A percentile compares a stretch with the other conserved stretches of the same genome.
Conservation (phyloP, 2,329 filamentous ascomycete species). For the Didymella keratinophila region DNA sequence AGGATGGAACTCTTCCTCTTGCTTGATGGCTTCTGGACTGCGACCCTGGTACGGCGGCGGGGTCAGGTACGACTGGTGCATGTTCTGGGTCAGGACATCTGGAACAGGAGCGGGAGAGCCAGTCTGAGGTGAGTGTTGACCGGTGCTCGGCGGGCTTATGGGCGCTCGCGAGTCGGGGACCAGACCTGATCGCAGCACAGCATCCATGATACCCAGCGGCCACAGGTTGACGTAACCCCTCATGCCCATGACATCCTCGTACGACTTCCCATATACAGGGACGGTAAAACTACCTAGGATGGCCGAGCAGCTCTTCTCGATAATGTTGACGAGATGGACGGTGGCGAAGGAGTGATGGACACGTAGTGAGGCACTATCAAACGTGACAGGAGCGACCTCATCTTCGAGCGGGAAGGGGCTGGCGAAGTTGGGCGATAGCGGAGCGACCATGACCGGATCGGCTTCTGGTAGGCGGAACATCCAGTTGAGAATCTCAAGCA, state of each 20-base stretch:
- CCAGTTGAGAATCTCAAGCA: constrained; percentile 44
- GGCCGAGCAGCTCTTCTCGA: constrained; percentile 37
- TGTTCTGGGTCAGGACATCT: constrained; percentile 13
- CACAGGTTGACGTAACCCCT: constrained; percentile 40
- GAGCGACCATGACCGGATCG: constrained; percentile 1
- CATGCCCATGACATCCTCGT: constrained; percentile 37
- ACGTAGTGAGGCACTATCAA: constrained; percentile 29
- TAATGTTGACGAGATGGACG: constrained; percentile 29
- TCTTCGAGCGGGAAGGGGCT: constrained; percentile 14
- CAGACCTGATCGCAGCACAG: constrained; percentile 35
- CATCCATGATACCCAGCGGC: constrained; percentile 39
- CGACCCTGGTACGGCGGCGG: neutral
- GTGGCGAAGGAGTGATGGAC: constrained; percentile 31
- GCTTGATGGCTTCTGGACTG: neutral
- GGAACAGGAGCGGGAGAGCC: constrained; percentile 4
- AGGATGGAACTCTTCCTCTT: neutral
- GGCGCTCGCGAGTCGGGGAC: constrained; percentile 31
- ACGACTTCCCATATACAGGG: constrained; percentile 33
- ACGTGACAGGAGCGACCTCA: constrained; percentile 2
- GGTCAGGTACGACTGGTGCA: neutral
- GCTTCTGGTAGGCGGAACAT: constrained; percentile 37
- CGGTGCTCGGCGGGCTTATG: constrained; percentile 6
- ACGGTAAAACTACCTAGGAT: constrained; percentile 38
- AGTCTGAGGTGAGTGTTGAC: constrained; percentile 3
- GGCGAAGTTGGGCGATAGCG: constrained; percentile 10